A percentile compares a stretch with the other conserved stretches of the same genome.
phyloP scores from a whole-genome alignment of 2,329 filamentous ascomycete species.

The Apiospora malaysiana region DNA sequence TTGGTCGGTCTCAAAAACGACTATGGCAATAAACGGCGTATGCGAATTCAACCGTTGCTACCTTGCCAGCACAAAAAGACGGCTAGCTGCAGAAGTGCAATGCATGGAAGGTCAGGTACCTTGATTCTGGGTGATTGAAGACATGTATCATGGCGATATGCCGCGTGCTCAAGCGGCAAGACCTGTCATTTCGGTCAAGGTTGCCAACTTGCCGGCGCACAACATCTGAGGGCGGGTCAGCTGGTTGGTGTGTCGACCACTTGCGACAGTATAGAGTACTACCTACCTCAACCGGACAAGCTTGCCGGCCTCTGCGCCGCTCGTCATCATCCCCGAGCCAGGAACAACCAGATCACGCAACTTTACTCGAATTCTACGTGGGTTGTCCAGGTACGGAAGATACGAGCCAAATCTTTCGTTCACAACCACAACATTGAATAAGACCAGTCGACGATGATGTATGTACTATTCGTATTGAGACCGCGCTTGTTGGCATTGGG shows the following conservation, averaged over 20 bases:
- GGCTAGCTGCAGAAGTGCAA: background rate
- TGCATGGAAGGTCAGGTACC: conserved; percentile 9
- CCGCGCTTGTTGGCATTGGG: background rate
- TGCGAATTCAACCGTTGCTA: background rate
- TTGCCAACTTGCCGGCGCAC: conserved; percentile 5
- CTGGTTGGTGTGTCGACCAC: background rate
- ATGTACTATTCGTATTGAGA: background rate
- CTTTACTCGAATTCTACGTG: background rate
- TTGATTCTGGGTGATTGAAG: background rate
- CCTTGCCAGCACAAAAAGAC: background rate
- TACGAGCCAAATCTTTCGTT: no score
- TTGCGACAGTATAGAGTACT: conserved; percentile 7
- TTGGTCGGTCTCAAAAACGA: background rate
- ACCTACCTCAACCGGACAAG: conserved; percentile 9
- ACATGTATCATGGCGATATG: conserved; percentile 14
- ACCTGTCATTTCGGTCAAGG: conserved; percentile 17
- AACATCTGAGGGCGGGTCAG: conserved; percentile 11
- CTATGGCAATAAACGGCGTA: conserved; percentile 3
- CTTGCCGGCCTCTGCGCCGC: background rate
- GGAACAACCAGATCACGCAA: background rate
- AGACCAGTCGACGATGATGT: background rate
- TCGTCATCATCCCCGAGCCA: background rate
- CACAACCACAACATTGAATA: no score
- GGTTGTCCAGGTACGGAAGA: background rate
- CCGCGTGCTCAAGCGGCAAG: conserved; percentile 13